Conservation (phyloP, 139 green algal species). For the Tetradesmus lagerheimii region DNA sequence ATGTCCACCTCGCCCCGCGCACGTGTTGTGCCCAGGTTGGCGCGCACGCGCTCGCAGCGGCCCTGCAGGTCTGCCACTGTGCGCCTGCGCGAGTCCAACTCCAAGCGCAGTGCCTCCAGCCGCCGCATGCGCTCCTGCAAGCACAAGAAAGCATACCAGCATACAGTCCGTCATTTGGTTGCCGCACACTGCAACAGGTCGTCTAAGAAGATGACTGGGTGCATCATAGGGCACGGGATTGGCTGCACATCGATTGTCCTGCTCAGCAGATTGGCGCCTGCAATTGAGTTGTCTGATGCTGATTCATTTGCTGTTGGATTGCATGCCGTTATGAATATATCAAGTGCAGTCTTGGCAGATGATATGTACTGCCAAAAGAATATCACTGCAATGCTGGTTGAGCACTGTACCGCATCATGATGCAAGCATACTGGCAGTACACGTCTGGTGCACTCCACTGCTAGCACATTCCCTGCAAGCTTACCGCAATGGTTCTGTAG, state of each 20-base stretch:
- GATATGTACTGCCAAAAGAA: neutral
- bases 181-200: too few species aligned
- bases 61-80: slow-evolving; percentile 80
- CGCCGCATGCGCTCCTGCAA: slow-evolving; percentile 76
- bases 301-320: neutral
- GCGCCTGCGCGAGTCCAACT: slow-evolving; percentile 87
- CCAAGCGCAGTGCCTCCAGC: slow-evolving; percentile 83
- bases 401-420: neutral
- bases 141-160: neutral
- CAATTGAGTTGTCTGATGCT: too few species aligned
- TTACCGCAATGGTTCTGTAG: slow-evolving; percentile 72
- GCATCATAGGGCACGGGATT: too few species aligned
- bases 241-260: too few species aligned
- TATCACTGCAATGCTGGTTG: neutral
- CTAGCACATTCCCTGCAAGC: neutral
- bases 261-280: too few species aligned
- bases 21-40: slow-evolving; percentile 64
- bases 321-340: too few species aligned
- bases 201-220: too few species aligned
- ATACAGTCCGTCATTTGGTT: too few species aligned
- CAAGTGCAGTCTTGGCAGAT: too few species aligned
- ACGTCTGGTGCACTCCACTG: neutral
- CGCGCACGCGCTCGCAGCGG: slow-evolving; percentile 55
- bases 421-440: neutral
- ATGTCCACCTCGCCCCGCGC: slow-evolving; percentile 78